phyloP scores from a whole-genome alignment of 192 early-diverging fungal genomes.

The Coemansia sp. region DNA sequence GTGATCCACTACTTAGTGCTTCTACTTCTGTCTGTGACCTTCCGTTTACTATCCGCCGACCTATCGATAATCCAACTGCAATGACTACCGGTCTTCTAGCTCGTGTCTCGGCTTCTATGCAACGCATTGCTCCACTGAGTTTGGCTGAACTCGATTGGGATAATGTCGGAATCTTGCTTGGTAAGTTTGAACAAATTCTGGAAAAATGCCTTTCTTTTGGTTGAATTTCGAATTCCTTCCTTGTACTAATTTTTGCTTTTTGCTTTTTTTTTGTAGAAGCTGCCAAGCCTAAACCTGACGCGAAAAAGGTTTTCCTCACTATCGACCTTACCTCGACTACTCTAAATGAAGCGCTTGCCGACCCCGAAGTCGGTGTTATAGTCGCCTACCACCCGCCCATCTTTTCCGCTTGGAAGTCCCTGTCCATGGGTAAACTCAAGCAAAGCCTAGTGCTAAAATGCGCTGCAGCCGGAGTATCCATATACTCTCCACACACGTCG shows the following conservation, averaged over 20 bases:
- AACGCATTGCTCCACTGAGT: slow-evolving; percentile 82
- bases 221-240: slow-evolving; percentile 2
- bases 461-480: slow-evolving; percentile 81
- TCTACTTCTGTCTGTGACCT: slow-evolving; percentile 17
- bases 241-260: slow-evolving; percentile 10
- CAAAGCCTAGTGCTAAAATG: slow-evolving; percentile 81
- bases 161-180: slow-evolving; percentile 84
- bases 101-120: slow-evolving; percentile 64
- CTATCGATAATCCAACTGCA: slow-evolving; percentile 14
- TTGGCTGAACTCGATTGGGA: slow-evolving; percentile 87
- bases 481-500: slow-evolving; percentile 91
- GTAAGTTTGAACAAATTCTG: slow-evolving; percentile 27
- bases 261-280: slow-evolving; percentile 62
- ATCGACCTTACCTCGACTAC: slow-evolving; percentile 87
- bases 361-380: slow-evolving; percentile 81
- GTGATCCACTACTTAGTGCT: not conserved
- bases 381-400: slow-evolving; percentile 95
- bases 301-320: slow-evolving; percentile 81
- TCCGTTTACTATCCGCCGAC: slow-evolving; percentile 48
- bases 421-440: slow-evolving; percentile 74
- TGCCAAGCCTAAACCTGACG: slow-evolving; percentile 71
- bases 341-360: slow-evolving; percentile 73
- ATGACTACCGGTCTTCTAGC: slow-evolving; percentile 18
- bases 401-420: slow-evolving; percentile 80
- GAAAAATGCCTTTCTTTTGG: too few species aligned